phyloP scores from a whole-genome alignment of 495 filamentous ascomycete genomes.

The Aspergillus sparsus region DNA sequence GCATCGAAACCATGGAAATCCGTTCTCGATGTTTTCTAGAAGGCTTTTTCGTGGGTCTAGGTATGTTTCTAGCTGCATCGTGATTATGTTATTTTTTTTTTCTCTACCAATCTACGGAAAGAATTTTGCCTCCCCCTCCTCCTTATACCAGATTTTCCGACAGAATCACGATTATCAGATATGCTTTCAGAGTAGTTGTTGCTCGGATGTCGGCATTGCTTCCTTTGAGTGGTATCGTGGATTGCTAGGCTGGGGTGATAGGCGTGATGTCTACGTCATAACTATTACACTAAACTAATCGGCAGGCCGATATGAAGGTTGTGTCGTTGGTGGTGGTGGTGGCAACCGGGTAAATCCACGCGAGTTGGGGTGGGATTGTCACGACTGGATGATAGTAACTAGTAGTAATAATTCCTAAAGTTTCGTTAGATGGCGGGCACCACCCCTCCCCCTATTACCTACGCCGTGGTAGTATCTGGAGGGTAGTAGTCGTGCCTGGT shows the following conservation, averaged over 20 bases:
- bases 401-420: slow-evolving; percentile 2
- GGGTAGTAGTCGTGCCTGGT: too few relatives aligned
- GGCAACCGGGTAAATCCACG: slow-evolving; percentile 20
- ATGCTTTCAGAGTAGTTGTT: slow-evolving; percentile 9
- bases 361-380: not conserved
- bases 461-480: too few relatives aligned
- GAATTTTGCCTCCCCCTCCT: too few relatives aligned
- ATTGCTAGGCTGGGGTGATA: not conserved
- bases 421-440: too few relatives aligned
- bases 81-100: not conserved
- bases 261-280: slow-evolving; percentile 11
- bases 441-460: too few relatives aligned
- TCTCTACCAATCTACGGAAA: too few relatives aligned
- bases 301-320: slow-evolving; percentile 8
- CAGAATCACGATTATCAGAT: not conserved
- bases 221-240: not conserved
- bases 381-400: not conserved
- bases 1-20: slow-evolving; percentile 24
- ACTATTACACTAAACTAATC: slow-evolving; percentile 13
- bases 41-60: slow-evolving; percentile 28
- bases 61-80: slow-evolving; percentile 14
- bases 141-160: too few relatives aligned
- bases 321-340: not conserved
- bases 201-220: slow-evolving; percentile 18
- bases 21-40: slow-evolving; percentile 40